A percentile compares a stretch with the other conserved stretches of the same genome.
phyloP scores from a whole-genome alignment of 345 rosid species.

The Capsella bursapastoris region DNA sequence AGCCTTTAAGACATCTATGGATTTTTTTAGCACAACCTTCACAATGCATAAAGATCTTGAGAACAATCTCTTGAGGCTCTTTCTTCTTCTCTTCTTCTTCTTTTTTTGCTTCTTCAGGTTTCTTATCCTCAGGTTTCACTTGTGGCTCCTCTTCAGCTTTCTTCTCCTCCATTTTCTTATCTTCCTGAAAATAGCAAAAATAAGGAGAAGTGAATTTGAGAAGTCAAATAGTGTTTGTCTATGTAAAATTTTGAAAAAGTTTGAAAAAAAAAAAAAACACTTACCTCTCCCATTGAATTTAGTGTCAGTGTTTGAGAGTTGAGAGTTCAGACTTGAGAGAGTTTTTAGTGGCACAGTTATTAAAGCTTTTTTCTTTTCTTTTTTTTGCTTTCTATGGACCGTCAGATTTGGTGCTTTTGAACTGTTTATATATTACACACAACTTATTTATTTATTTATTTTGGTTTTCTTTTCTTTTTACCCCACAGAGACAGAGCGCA shows the following conservation, averaged over 20 bases:
- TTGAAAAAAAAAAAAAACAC: slow-evolving; percentile 14
- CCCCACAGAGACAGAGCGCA: slow-evolving; percentile 27
- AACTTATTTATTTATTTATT: not conserved
- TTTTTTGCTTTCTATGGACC: slow-evolving; percentile 32
- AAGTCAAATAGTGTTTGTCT: slow-evolving; percentile 13
- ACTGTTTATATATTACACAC: slow-evolving; percentile 26
- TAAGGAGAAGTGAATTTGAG: slow-evolving; percentile 1
- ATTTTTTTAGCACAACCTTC: slow-evolving; percentile 97
- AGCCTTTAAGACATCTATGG: slow-evolving; percentile 74
- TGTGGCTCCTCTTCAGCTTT: slow-evolving; percentile 58
- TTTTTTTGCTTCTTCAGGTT: slow-evolving; percentile 48
- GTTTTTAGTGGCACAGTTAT: slow-evolving; percentile 36
- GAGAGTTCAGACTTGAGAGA: not conserved
- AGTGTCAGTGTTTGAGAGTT: slow-evolving; percentile 40
- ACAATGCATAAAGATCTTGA: slow-evolving; percentile 93
- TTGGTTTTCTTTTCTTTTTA: not conserved
- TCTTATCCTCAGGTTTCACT: slow-evolving; percentile 60
- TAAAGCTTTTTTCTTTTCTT: slow-evolving; percentile 26
- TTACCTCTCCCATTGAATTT: slow-evolving; percentile 74
- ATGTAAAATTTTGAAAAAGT: slow-evolving; percentile 25
- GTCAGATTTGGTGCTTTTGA: slow-evolving; percentile 27
- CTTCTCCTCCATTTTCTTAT: slow-evolving; percentile 41
- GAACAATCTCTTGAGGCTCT: slow-evolving; percentile 67
- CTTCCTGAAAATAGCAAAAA: slow-evolving; percentile 28
- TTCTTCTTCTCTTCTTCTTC: slow-evolving; percentile 52